Evolutionary conservation across 2,329 filamentous ascomycete genomes (phyloP).

Genomic region (Paecilomyces formosus): DNA sequence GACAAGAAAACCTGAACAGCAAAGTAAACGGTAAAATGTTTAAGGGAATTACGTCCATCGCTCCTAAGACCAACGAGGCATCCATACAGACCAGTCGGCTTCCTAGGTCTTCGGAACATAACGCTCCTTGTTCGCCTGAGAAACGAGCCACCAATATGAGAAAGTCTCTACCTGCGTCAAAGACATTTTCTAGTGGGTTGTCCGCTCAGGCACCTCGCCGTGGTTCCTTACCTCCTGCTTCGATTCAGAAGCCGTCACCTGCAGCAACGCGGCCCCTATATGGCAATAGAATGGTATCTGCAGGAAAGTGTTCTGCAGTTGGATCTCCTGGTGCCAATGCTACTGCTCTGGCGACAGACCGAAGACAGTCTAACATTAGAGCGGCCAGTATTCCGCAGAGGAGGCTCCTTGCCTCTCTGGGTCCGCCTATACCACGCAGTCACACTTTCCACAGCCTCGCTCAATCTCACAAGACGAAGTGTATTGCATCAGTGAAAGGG

Average conservation of each 20-base stretch:
- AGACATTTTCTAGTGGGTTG: background rate
- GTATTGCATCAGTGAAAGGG: background rate
- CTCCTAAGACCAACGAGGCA: background rate
- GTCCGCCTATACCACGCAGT: background rate
- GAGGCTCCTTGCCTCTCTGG: background rate
- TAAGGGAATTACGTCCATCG: background rate
- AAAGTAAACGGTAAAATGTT: background rate
- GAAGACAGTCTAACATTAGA: background rate
- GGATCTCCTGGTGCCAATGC: background rate
- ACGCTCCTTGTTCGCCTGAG: background rate
- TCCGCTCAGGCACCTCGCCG: background rate
- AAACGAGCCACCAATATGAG: background rate
- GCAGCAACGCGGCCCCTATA: background rate
- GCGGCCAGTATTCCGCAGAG: background rate
- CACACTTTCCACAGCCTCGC: background rate
- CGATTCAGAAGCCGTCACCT: background rate
- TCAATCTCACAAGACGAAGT: background rate
- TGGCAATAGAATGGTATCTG: background rate
- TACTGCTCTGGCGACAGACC: background rate
- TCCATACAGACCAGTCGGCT: background rate
- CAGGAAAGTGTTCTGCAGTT: background rate
- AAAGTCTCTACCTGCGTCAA: background rate
- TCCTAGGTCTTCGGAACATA: background rate
- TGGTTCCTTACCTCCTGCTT: background rate
- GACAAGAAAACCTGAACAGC: background rate